These are phyloP conservation scores for Globisporangium cylindrosporum DNA, from an alignment of 352 stramenopile species.

Conservation along the genomic window DNA sequence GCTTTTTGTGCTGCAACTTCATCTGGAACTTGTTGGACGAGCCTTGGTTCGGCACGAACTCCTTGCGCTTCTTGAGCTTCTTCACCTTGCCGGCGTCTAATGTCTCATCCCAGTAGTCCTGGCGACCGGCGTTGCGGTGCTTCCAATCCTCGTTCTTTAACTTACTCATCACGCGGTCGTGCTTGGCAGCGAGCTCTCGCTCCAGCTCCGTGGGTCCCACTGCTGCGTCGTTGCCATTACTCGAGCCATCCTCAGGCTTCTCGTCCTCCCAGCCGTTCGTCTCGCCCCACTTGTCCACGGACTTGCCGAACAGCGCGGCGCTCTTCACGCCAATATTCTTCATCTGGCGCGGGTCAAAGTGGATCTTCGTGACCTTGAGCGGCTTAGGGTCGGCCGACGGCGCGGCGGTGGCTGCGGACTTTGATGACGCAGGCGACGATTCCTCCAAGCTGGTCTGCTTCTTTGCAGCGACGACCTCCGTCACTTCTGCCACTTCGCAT, in stretches of 20 bases:
- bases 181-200: conserved; percentile 40
- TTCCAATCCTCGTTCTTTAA: conserved; percentile 78
- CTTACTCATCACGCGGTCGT: conserved; percentile 66
- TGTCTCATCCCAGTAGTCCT: conserved; percentile 77
- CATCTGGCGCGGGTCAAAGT: conserved; percentile 53
- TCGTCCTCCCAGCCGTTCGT: conserved; percentile 36
- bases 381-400: conserved; percentile 5
- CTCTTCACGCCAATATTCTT: conserved; percentile 65
- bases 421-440: conserved; percentile 3
- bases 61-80: conserved; percentile 83
- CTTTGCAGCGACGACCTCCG: background rate
- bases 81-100: conserved; percentile 75
- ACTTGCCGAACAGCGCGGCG: conserved; percentile 52
- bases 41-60: conserved; percentile 79
- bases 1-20: conserved; percentile 59
- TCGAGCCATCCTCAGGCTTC: conserved; percentile 9
- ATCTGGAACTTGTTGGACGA: conserved; percentile 67
- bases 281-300: conserved; percentile 69
- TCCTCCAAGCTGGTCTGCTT: background rate
- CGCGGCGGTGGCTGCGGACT: conserved; percentile 6
- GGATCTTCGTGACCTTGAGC: conserved; percentile 26
- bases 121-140: conserved; percentile 56
- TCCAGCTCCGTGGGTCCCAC: conserved; percentile 19
- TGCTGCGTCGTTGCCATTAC: background rate
- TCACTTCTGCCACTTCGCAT: conserved; percentile 3